Conservation (phyloP, 75 land plant species). For the Pinus albicaulis region DNA sequence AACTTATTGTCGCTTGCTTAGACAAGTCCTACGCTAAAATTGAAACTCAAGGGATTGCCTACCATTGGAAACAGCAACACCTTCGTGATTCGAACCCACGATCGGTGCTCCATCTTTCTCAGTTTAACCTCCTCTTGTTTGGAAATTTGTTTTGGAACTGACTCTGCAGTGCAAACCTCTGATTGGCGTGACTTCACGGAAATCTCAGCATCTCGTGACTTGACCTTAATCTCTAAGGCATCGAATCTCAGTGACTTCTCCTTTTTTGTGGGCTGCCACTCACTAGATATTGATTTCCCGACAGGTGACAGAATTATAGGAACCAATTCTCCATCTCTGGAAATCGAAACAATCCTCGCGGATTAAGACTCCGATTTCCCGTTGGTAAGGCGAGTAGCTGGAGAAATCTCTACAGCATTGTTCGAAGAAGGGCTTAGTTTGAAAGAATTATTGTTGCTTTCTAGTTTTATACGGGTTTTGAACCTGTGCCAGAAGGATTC, state of each 20-base stretch:
- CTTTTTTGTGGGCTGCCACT: too few species aligned
- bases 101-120: neutral
- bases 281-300: neutral
- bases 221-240: too few species aligned
- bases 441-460: neutral
- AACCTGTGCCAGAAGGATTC: neutral
- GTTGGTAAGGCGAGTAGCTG: neutral
- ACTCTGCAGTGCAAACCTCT: too few species aligned
- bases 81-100: slow-evolving; percentile 4
- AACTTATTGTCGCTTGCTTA: too few species aligned
- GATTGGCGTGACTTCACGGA: too few species aligned
- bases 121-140: neutral
- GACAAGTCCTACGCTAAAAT: too few species aligned
- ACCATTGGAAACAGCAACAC: neutral
- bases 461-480: neutral
- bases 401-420: neutral
- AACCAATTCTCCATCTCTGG: neutral
- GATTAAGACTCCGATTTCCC: neutral
- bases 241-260: too few species aligned
- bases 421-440: neutral
- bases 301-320: neutral
- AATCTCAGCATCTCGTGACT: too few species aligned
- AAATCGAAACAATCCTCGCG: neutral
- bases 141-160: too few species aligned
- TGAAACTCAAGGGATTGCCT: neutral